Conservation (phyloP, 2,329 filamentous ascomycete species). For the Alternaria sp. region DNA sequence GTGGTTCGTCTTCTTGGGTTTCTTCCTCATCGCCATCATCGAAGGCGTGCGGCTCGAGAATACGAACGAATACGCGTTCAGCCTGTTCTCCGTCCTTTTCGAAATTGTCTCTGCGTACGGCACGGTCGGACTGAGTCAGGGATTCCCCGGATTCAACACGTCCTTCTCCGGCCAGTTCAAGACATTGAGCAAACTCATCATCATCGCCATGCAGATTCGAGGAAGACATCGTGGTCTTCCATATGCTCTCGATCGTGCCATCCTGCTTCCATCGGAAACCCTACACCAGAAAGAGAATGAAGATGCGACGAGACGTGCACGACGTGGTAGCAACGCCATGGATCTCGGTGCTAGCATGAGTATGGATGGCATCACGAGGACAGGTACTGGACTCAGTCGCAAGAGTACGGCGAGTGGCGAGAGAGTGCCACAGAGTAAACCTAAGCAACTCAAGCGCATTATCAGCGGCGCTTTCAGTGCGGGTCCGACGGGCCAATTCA, state of each 20-base stretch:
- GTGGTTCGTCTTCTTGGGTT: conserved; percentile 94
- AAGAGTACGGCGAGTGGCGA: conserved; percentile 23
- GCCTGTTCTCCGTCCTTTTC: conserved; percentile 55
- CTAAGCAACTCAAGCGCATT: conserved; percentile 27
- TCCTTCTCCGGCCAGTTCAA: conserved; percentile 85
- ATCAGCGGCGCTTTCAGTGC: conserved; percentile 32
- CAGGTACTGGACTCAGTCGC: conserved; percentile 27
- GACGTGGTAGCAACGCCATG: conserved; percentile 34
- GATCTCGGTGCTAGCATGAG: conserved; percentile 11
- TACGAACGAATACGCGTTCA: conserved; percentile 60
- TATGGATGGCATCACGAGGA: conserved; percentile 21
- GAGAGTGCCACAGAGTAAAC: conserved; percentile 8
- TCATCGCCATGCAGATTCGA: conserved; percentile 71
- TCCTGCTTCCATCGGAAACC: conserved; percentile 70
- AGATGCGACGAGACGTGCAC: conserved; percentile 55
- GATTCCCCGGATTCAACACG: conserved; percentile 76
- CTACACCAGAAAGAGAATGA: conserved; percentile 65
- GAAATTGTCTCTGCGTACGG: conserved; percentile 62
- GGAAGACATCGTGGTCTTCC: conserved; percentile 70
- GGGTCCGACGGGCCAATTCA: conserved; percentile 18
- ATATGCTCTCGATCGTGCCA: conserved; percentile 72
- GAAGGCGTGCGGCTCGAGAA: conserved; percentile 76
- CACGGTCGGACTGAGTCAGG: conserved; percentile 89
- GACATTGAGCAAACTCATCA: conserved; percentile 69
- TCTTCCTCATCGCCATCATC: conserved; percentile 90